Percentiles rank a stretch among this genome's conserved stretches.
Evolutionary conservation across 331 rosid species (phyloP).

Genomic region (Pyrus hybrid): DNA sequence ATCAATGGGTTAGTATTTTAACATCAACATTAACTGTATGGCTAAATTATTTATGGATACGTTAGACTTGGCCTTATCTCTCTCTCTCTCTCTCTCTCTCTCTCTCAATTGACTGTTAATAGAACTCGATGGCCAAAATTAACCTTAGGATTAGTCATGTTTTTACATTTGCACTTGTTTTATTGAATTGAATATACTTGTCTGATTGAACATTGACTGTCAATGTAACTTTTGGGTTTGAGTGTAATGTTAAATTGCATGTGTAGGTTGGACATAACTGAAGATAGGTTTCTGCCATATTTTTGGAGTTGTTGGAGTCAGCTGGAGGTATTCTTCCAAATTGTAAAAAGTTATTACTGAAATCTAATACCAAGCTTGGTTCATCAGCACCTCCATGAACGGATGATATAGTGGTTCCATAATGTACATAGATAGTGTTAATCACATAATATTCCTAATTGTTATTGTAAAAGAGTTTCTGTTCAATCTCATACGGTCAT

Average conservation of each 20-base stretch:
- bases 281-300: slow-evolving; percentile 48
- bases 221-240: not conserved
- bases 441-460: not conserved
- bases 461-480: not conserved
- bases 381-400: not conserved
- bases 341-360: not conserved
- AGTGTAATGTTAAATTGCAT: slow-evolving; percentile 13
- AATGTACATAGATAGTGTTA: not conserved
- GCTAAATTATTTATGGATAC: not conserved
- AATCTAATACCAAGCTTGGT: not conserved
- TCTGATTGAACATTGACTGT: not conserved
- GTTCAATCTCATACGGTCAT: not conserved
- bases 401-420: not conserved
- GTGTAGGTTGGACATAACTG: slow-evolving; percentile 56
- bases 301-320: slow-evolving; percentile 60
- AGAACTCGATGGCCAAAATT: not conserved
- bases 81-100: not conserved
- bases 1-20: slow-evolving; percentile 53
- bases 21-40: not conserved
- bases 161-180: not conserved
- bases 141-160: not conserved
- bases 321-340: slow-evolving; percentile 40
- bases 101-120: not conserved
- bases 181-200: slow-evolving; percentile 5
- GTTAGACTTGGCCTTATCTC: not conserved